These are phyloP conservation scores for Coprinopsis sp. DNA, from an alignment of 768 basidiomycete genomes.

Conservation along the genomic window DNA sequence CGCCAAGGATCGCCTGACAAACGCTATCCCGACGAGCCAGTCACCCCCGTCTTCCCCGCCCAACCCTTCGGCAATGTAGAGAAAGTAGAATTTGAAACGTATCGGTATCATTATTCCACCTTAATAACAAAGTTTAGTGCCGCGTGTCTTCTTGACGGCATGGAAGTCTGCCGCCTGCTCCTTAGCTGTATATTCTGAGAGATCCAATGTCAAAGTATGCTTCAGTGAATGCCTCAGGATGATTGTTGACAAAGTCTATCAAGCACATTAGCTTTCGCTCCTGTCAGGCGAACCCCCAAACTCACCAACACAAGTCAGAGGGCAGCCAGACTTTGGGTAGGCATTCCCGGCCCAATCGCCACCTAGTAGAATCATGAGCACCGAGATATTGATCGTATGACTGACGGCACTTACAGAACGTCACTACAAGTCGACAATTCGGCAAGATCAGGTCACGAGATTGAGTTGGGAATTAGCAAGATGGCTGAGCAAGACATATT, in stretches of 20 bases:
- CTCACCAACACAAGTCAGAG: conserved; percentile 8
- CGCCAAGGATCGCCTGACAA: background rate
- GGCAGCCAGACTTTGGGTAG: conserved; percentile 6
- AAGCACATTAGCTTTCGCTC: background rate
- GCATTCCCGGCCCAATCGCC: conserved; percentile 9
- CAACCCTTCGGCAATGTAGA: too few relatives aligned
- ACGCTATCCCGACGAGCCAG: background rate
- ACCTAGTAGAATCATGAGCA: background rate
- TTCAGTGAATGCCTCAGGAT: conserved; percentile 1
- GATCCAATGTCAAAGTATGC: conserved; percentile 10
- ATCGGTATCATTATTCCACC: too few relatives aligned
- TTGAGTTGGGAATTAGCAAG: background rate
- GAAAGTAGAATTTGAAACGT: too few relatives aligned
- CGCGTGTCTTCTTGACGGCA: background rate
- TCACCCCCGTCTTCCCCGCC: too few relatives aligned
- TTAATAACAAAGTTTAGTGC: background rate
- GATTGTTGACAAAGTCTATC: conserved; percentile 6
- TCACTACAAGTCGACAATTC: conserved; percentile 29
- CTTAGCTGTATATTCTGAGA: conserved; percentile 11
- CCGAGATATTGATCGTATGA: background rate
- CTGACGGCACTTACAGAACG: conserved; percentile 48
- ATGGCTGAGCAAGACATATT: background rate
- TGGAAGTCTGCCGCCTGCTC: too few relatives aligned
- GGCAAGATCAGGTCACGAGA: background rate
- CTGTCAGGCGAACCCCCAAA: background rate